Base-by-base conservation (phyloP, 164 flowering plant genomes). In the Tinospora cordifolia region DNA sequence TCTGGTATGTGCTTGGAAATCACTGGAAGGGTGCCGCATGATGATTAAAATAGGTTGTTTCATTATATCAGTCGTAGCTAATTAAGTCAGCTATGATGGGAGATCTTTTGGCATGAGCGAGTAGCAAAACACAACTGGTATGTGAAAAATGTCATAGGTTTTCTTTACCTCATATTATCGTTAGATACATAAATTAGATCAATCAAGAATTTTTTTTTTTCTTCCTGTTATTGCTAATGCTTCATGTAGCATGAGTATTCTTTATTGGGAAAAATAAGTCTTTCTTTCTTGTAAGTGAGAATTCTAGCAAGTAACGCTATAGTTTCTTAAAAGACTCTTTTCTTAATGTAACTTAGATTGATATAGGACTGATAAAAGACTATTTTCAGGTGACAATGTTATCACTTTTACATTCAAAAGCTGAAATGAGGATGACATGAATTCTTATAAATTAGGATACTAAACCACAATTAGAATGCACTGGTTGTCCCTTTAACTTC, bases 11-110 rank as follows among this genome's bases (percentile, higher is more conserved):
- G 94, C 83, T 80, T 95, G 84, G 96, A 92, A 77, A 82, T 92
- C 30, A 92, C 92, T 72, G 99, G 99, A 72, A 87, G 99, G 79
- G 96, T 92, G 75, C 98, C 88, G 76, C 98, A 87, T 77, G 93
- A 84, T 44, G 74, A 76, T 68, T 58, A 88, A 82, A 14, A 68
- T 74, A 44, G 80, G 68, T 14, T 68, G 39, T 8, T 46, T 71
- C 24, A 68, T 59, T 49, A 58, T 60, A 11, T 83, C 75, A 7
- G 74, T 75, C 30, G 46, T 44, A n/a, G 38, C 40, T 34, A 30
- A 30, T 30, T 80, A 73, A 38, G 57, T 54, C 25, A 63, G 30
- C 54, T 72, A 75, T 65, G 38, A 44, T 12, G 74, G 51, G 30
- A 72, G 68, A 47, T 3, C 36, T 30, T 30, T 73, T 79, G 81